A percentile compares a stretch with the other conserved stretches of the same genome.
These are phyloP conservation scores for Magnusiomyces suaveolens DNA, from an alignment of 1,139 yeast species.

Conservation along the genomic window DNA sequence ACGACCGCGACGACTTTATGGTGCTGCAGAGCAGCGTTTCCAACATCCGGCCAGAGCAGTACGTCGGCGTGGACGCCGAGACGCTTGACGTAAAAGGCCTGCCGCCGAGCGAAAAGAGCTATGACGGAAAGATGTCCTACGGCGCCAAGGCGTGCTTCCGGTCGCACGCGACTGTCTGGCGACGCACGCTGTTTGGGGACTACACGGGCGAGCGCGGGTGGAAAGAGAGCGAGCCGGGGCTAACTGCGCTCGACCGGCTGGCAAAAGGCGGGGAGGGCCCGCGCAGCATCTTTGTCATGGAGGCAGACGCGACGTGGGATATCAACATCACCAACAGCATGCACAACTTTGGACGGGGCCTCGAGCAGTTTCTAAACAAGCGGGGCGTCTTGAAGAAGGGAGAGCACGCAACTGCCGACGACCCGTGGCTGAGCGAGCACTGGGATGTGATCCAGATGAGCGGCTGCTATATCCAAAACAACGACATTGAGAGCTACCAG, in stretches of 20 bases:
- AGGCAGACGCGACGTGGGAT: slow-evolving; percentile 18
- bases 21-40: slow-evolving; percentile 13
- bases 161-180: slow-evolving; percentile 9
- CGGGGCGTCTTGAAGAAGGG: neutral
- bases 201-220: neutral
- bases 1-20: slow-evolving; percentile 17
- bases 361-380: slow-evolving; percentile 5
- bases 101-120: slow-evolving; percentile 12
- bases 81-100: slow-evolving; percentile 12
- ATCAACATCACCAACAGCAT: slow-evolving; percentile 11
- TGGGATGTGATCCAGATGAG: slow-evolving; percentile 15
- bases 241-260: neutral
- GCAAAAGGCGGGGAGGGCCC: neutral
- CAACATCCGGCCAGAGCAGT: slow-evolving; percentile 11
- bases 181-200: neutral
- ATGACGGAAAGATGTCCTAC: neutral
- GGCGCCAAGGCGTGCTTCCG: slow-evolving; percentile 7
- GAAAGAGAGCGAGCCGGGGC: neutral
- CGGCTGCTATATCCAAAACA: slow-evolving; percentile 6
- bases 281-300: slow-evolving; percentile 11
- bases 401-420: slow-evolving; percentile 5
- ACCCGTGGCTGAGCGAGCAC: slow-evolving; percentile 10
- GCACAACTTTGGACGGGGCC: slow-evolving; percentile 13
- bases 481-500: neutral
- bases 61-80: slow-evolving; percentile 12